Percentiles rank a stretch among this genome's conserved stretches.
These are phyloP conservation scores for Lithospermum erythrorhizon DNA, from an alignment of 257 asterid species.

Conservation along the genomic window DNA sequence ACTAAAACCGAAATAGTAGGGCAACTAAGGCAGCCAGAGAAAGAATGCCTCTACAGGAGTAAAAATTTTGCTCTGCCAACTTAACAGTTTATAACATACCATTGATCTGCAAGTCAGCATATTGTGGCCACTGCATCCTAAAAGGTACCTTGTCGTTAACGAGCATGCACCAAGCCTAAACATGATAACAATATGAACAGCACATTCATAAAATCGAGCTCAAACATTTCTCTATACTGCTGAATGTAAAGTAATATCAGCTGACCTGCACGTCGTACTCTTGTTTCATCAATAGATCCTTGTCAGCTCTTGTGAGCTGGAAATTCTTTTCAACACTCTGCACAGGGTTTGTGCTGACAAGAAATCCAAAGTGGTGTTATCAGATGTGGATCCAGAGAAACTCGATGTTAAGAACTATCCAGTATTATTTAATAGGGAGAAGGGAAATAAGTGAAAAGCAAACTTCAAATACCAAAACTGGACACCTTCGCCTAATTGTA, in stretches of 20 bases:
- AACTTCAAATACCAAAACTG: not conserved
- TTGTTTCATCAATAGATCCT: slow-evolving; percentile 66
- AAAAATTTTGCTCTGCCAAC: slow-evolving; percentile 3
- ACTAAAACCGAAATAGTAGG: not conserved
- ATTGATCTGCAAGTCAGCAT: slow-evolving; percentile 86
- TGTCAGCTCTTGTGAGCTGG: slow-evolving; percentile 75
- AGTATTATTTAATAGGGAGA: not conserved
- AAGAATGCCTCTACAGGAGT: not conserved
- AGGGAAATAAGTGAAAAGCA: not conserved
- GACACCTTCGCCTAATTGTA: not conserved
- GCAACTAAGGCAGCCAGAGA: too few species aligned
- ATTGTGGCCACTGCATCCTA: slow-evolving; percentile 97
- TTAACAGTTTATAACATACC: slow-evolving; percentile 39
- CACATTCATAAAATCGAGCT: not conserved
- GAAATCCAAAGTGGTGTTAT: slow-evolving; percentile 7
- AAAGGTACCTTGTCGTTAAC: slow-evolving; percentile 86
- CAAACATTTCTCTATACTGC: not conserved
- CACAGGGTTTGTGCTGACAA: slow-evolving; percentile 66
- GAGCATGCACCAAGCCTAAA: slow-evolving; percentile 95
- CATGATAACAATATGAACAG: slow-evolving; percentile 11
- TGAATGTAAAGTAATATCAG: slow-evolving; percentile 8
- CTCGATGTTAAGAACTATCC: not conserved
- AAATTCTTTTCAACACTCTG: slow-evolving; percentile 79
- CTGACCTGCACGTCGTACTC: slow-evolving; percentile 90
- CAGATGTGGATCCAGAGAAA: not conserved